A percentile compares a stretch with the other conserved stretches of the same genome.
Evolutionary conservation across 129 eudicot genomes (phyloP).

Genomic region (carrot (Daucus carota)): DH1_v3.0 NC_030387.2:32217501-32218000

Average conservation of each 20-base stretch:
- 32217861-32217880: conserved; percentile 22
- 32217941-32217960: not conserved
- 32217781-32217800: conserved; percentile 27
- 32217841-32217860: not conserved
- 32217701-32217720: conserved; percentile 33
- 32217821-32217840: not conserved
- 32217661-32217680: not conserved
- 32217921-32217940: conserved; percentile 45
- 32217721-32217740: conserved; percentile 61
- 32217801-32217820: conserved; percentile 26
- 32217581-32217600: not conserved
- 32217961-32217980: not conserved
- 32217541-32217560: not conserved
- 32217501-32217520: not conserved
- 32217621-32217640: not conserved
- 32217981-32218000: not conserved
- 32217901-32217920: conserved; percentile 58
- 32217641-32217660: not conserved
- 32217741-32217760: conserved; percentile 55
- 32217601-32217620: not conserved
- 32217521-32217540: not conserved
- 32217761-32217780: too few species aligned
- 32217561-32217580: too few species aligned
- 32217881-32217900: conserved; percentile 52
- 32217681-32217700: not conserved